Conservation (phyloP, 2,329 filamentous ascomycete genomes). For the Aspergillus brasiliensis region DNA sequence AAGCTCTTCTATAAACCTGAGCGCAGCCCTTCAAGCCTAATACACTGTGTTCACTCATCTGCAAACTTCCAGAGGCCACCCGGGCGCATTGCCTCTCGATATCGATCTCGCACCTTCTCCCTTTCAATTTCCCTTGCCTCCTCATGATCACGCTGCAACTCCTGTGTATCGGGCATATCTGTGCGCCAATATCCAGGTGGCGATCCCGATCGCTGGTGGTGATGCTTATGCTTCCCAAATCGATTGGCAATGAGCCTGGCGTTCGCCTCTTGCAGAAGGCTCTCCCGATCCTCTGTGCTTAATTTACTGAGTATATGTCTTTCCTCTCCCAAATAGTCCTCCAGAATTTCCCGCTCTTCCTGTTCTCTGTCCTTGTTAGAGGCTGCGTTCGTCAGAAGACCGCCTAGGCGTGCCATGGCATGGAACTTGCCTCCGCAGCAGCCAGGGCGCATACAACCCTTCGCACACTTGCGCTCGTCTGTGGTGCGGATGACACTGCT, state of each 20-base stretch:
- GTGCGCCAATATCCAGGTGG: slow-evolving; percentile 90
- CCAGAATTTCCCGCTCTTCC: slow-evolving; percentile 38
- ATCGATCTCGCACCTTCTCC: slow-evolving; percentile 69
- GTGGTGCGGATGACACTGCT: slow-evolving; percentile 72
- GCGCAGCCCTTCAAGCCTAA: not conserved
- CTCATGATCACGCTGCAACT: slow-evolving; percentile 65
- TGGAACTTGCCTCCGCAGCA: slow-evolving; percentile 77
- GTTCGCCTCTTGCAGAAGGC: slow-evolving; percentile 74
- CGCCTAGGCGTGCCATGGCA: slow-evolving; percentile 58
- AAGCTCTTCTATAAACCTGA: not conserved
- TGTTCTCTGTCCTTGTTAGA: slow-evolving; percentile 23
- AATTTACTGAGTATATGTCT: slow-evolving; percentile 48
- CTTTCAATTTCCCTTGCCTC: slow-evolving; percentile 66
- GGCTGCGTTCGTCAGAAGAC: slow-evolving; percentile 30
- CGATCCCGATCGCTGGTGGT: slow-evolving; percentile 69
- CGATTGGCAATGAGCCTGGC: slow-evolving; percentile 72
- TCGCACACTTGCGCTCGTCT: slow-evolving; percentile 68
- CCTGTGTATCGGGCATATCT: slow-evolving; percentile 88
- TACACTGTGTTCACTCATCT: slow-evolving; percentile 62
- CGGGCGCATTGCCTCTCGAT: slow-evolving; percentile 77
- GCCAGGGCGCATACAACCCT: slow-evolving; percentile 71
- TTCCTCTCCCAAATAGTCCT: slow-evolving; percentile 58
- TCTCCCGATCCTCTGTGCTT: slow-evolving; percentile 61
- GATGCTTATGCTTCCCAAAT: slow-evolving; percentile 75
- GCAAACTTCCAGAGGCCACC: slow-evolving; percentile 78